phyloP scores from a whole-genome alignment of 257 asterid genomes.

The Striga asiatica region DNA sequence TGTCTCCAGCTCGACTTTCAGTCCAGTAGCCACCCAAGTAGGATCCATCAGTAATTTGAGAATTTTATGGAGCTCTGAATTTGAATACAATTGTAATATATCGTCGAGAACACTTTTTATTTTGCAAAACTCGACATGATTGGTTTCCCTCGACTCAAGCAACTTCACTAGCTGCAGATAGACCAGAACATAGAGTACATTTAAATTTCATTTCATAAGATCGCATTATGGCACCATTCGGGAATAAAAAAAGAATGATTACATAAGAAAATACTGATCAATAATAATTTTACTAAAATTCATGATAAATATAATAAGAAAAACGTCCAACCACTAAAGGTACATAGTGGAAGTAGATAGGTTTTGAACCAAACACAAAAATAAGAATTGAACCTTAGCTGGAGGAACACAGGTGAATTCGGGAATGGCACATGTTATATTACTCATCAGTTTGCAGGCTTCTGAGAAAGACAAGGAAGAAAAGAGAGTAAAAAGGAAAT shows the following conservation, averaged over 20 bases:
- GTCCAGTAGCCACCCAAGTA: slow-evolving; percentile 88
- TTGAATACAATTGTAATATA: slow-evolving; percentile 43
- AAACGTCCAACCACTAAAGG: not conserved
- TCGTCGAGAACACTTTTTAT: slow-evolving; percentile 75
- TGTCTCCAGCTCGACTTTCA: slow-evolving; percentile 66
- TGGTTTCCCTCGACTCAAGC: slow-evolving; percentile 91
- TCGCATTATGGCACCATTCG: not conserved
- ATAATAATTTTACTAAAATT: too few species aligned
- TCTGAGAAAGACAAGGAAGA: slow-evolving; percentile 34
- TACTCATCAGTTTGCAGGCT: slow-evolving; percentile 85
- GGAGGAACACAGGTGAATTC: slow-evolving; percentile 86
- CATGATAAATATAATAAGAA: not conserved
- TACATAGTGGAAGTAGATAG: not conserved
- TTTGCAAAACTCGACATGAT: slow-evolving; percentile 89
- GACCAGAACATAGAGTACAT: slow-evolving; percentile 7
- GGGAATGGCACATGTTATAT: slow-evolving; percentile 81
- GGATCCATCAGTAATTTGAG: slow-evolving; percentile 69
- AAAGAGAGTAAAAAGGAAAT: too few species aligned
- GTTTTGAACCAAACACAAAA: slow-evolving; percentile 1
- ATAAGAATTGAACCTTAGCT: slow-evolving; percentile 54
- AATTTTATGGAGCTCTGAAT: slow-evolving; percentile 53
- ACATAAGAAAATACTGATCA: too few species aligned
- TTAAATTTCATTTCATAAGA: not conserved
- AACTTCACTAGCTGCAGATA: slow-evolving; percentile 82
- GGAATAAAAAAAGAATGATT: not conserved